Percentiles rank a stretch among this genome's conserved stretches.
These are phyloP conservation scores for Hyaloscypha hepaticicola DNA, from an alignment of 495 filamentous ascomycete genomes.

Conservation along the genomic window DNA sequence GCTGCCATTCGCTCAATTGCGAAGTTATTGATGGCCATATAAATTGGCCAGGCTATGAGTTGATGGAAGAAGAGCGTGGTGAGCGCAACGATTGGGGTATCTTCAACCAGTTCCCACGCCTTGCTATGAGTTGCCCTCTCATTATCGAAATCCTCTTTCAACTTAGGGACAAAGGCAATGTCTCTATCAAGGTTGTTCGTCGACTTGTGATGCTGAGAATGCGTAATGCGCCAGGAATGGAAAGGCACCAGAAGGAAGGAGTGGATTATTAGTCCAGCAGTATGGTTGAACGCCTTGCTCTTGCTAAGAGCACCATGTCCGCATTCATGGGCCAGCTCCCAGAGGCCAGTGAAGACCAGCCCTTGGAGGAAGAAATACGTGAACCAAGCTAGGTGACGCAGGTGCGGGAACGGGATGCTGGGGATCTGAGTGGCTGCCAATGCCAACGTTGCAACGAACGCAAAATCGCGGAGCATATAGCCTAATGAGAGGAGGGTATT, in stretches of 20 bases:
- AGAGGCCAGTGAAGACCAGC: conserved; percentile 62
- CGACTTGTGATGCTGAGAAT: conserved; percentile 67
- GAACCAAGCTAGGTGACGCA: conserved; percentile 50
- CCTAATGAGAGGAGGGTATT: conserved; percentile 51
- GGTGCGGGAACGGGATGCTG: conserved; percentile 41
- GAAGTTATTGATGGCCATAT: conserved; percentile 53
- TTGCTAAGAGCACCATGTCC: conserved; percentile 68
- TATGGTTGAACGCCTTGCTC: conserved; percentile 57
- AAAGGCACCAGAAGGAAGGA: conserved; percentile 66
- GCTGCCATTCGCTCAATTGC: conserved; percentile 45
- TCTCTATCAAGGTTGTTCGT: conserved; percentile 58
- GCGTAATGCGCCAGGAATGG: conserved; percentile 75
- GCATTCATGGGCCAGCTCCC: conserved; percentile 72
- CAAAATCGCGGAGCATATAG: conserved; percentile 59
- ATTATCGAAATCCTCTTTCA: conserved; percentile 32
- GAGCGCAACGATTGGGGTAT: conserved; percentile 53
- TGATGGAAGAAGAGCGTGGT: conserved; percentile 50
- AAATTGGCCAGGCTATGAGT: conserved; percentile 53
- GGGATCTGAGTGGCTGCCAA: conserved; percentile 51
- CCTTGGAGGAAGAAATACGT: conserved; percentile 62
- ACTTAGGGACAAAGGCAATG: conserved; percentile 57
- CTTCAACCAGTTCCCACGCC: conserved; percentile 48
- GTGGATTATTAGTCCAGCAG: conserved; percentile 63
- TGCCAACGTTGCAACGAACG: conserved; percentile 47
- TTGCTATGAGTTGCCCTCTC: conserved; percentile 35